Evolutionary conservation across 768 basidiomycete species (phyloP), one percentile per base, ranked within the genome.

Genomic region (Suillus occidentalis): DNA sequence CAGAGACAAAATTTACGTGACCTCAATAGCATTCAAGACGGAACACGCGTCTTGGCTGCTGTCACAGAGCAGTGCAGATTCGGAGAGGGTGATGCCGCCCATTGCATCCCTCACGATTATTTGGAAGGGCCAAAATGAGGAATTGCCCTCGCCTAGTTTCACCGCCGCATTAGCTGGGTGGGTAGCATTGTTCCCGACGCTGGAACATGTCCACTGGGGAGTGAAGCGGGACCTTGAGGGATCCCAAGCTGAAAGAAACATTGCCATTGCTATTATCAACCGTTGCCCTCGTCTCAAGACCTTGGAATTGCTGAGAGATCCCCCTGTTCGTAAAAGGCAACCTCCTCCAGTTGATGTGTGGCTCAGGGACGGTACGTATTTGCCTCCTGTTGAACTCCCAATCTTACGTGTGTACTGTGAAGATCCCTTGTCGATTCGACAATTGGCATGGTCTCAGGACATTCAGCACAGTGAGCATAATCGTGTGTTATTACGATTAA

Each of bases 241-340:
- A 42, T 59, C 58, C 7, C 58, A 59, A 20, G 58, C 58, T 1
- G 58, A 59, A 20, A 59, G 58, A 59, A 59, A 59, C 40, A 42
- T 59, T 4, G 58, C 58, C 10, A 40, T 40, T 20, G 22, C 39
- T 20, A 42, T 59, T 10, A 59, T 59, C 40, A 59, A 42, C 3
- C 58, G 40, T 28, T 59, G 58, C 28, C 58, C 39, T 59, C 58
- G 39, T 42, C 58, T 59, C 58, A 59, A 59, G 58, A 59, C 58
- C 6, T 59, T 59, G 39, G 58, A 59, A 28, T 42, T 59, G 6
- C 58, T 59, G 18, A 59, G 10, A 59, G 39, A 28, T 42, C 25
- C 58, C 18, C 40, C 8, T 28, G 25, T 28, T 28, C 25, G 3
- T 40, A 28, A 42, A 6, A 40, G 58, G 28, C 25, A 20, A 42